Evolutionary conservation across 495 filamentous ascomycete genomes (phyloP).

Genomic region (Trichoderma erinaceum): DNA sequence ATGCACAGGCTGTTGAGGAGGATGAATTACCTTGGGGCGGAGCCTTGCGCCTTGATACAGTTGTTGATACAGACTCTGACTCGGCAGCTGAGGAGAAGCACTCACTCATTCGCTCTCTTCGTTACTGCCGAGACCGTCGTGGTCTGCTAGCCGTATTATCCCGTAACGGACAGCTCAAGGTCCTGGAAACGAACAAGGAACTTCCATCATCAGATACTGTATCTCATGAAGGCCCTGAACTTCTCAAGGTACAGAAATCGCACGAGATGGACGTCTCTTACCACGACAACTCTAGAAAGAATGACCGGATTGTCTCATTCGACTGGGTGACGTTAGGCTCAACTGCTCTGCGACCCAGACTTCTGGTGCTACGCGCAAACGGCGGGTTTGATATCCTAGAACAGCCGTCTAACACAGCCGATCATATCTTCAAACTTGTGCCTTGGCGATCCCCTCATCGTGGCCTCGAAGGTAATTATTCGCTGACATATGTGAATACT

Average conservation of each 20-base stretch:
- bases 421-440: conserved; percentile 43
- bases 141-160: conserved; percentile 72
- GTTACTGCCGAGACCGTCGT: conserved; percentile 68
- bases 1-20: conserved; percentile 41
- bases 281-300: conserved; percentile 40
- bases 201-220: conserved; percentile 36
- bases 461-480: conserved; percentile 38
- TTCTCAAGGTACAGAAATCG: conserved; percentile 47
- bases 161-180: conserved; percentile 70
- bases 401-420: conserved; percentile 50
- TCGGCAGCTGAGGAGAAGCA: conserved; percentile 40
- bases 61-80: conserved; percentile 47
- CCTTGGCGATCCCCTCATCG: conserved; percentile 42
- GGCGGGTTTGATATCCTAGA: conserved; percentile 61
- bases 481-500: conserved; percentile 12
- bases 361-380: conserved; percentile 61
- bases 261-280: conserved; percentile 48
- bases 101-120: conserved; percentile 65
- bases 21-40: conserved; percentile 48
- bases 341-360: conserved; percentile 54
- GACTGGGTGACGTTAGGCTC: conserved; percentile 69
- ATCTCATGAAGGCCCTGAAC: conserved; percentile 39
- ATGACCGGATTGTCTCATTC: conserved; percentile 70
- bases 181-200: conserved; percentile 63
- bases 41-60: conserved; percentile 62